Percentiles rank a stretch among this genome's conserved stretches.
Conservation (phyloP, 257 asterid genomes). For the Ehretia macrophylla region DNA sequence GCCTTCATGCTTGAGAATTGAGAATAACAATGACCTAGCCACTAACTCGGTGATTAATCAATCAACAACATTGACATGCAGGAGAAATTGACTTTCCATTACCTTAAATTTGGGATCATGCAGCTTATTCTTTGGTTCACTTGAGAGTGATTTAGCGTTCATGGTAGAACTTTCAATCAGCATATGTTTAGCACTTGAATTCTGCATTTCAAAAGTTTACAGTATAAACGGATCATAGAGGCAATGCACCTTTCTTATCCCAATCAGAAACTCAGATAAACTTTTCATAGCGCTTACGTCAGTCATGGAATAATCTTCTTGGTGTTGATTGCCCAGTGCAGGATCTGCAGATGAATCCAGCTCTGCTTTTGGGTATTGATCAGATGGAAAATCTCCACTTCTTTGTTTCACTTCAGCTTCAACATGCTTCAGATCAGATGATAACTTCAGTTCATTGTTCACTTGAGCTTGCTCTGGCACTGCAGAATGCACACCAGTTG, state of each 20-base stretch:
- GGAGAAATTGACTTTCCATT: not conserved
- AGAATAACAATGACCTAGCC: too few species aligned
- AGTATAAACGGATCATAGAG: not conserved
- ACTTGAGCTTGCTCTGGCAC: conserved; percentile 24
- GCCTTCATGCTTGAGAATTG: too few species aligned
- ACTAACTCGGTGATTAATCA: too few species aligned
- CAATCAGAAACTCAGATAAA: not conserved
- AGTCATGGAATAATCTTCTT: conserved; percentile 15
- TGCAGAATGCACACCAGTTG: conserved; percentile 19
- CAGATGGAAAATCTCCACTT: conserved; percentile 9
- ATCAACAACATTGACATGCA: too few species aligned
- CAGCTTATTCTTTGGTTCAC: not conserved
- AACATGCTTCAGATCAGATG: conserved; percentile 14
- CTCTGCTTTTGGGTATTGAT: conserved; percentile 18
- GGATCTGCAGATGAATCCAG: conserved; percentile 17
- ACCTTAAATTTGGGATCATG: not conserved
- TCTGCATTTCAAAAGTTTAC: not conserved
- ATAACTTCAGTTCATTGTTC: conserved; percentile 12
- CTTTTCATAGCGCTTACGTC: conserved; percentile 27
- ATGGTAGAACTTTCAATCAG: not conserved
- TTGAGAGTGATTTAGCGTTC: not conserved
- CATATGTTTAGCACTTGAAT: not conserved
- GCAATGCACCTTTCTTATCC: not conserved
- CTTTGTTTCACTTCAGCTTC: conserved; percentile 14
- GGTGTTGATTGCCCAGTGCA: conserved; percentile 23